A percentile compares a stretch with the other conserved stretches of the same genome.
Evolutionary conservation across 2,329 filamentous ascomycete species (phyloP).

Genomic region (Emmonsia crescens): DNA sequence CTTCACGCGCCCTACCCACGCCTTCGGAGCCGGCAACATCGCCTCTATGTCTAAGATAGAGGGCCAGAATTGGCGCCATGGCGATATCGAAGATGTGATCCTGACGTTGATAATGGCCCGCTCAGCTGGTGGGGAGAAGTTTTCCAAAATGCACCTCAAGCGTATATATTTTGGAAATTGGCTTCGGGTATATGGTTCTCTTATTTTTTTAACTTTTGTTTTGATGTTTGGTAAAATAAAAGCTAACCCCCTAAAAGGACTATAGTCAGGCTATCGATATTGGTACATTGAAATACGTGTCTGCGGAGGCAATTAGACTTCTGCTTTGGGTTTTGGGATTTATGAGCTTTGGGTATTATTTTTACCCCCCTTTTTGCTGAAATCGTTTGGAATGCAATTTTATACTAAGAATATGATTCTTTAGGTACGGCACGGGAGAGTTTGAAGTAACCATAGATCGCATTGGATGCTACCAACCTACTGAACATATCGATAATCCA

Average conservation of each 20-base stretch:
- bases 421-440: constrained; percentile 56
- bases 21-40: constrained; percentile 85
- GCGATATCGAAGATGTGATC: constrained; percentile 86
- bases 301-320: constrained; percentile 80
- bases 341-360: constrained; percentile 64
- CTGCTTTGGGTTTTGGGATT: constrained; percentile 83
- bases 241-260: constrained; percentile 38
- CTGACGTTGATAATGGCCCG: constrained; percentile 59
- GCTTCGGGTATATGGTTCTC: constrained; percentile 43
- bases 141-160: constrained; percentile 76
- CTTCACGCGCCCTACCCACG: constrained; percentile 57
- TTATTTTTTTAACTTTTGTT: background rate
- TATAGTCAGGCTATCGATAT: constrained; percentile 93
- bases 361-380: background rate
- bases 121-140: constrained; percentile 62
- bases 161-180: constrained; percentile 95
- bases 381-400: background rate
- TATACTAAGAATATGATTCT: background rate
- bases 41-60: constrained; percentile 69
- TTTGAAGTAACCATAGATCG: constrained; percentile 74
- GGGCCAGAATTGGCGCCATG: constrained; percentile 80
- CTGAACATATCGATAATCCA: constrained; percentile 71
- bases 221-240: background rate
- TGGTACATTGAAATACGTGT: constrained; percentile 82
- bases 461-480: constrained; percentile 69